A percentile compares a stretch with the other conserved stretches of the same genome.
Conservation (phyloP, 2,329 filamentous ascomycete species). For the Fusarium sp. region DNA sequence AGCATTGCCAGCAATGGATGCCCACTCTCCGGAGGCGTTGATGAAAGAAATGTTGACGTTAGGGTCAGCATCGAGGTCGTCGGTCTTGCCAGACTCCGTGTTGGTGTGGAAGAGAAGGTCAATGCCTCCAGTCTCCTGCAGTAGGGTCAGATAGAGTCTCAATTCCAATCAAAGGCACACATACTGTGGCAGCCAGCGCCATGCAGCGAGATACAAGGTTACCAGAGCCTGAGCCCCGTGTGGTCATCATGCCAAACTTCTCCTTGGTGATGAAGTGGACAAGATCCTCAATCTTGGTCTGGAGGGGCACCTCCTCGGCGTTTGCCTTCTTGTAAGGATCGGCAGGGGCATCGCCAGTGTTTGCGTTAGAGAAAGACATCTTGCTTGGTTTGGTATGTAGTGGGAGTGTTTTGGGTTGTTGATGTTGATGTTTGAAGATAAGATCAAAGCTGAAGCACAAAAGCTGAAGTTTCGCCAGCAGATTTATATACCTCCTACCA, state of each 20-base stretch:
- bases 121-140: conserved; percentile 76
- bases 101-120: conserved; percentile 93
- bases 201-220: conserved; percentile 83
- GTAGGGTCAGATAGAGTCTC: neutral
- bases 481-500: conserved; percentile 29
- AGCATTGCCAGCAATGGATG: conserved; percentile 80
- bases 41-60: conserved; percentile 86
- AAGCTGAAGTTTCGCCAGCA: conserved; percentile 1
- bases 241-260: conserved; percentile 93
- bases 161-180: conserved; percentile 17
- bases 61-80: conserved; percentile 76
- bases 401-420: conserved; percentile 1
- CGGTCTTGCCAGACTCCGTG: conserved; percentile 86
- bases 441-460: conserved; percentile 3
- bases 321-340: conserved; percentile 85
- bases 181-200: conserved; percentile 81
- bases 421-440: conserved; percentile 15
- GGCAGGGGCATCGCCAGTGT: conserved; percentile 67
- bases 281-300: conserved; percentile 80
- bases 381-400: conserved; percentile 2
- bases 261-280: conserved; percentile 72
- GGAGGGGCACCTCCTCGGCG: conserved; percentile 67
- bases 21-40: conserved; percentile 81
- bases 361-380: conserved; percentile 61
- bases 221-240: conserved; percentile 69